These are phyloP conservation scores for Hebeloma cylindrosporum DNA, from an alignment of 768 basidiomycete genomes.

Conservation along the genomic window DNA sequence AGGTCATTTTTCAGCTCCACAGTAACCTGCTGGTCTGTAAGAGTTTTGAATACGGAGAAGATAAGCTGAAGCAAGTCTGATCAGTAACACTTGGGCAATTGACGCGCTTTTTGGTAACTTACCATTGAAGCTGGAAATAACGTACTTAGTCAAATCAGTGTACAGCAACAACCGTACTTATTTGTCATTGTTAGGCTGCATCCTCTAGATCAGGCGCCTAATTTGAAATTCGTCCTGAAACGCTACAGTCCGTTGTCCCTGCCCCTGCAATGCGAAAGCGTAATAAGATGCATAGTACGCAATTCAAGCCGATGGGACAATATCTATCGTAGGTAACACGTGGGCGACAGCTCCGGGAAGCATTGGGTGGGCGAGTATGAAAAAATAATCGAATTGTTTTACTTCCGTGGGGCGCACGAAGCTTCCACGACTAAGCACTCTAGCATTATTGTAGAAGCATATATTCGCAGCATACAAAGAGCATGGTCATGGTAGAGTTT, in stretches of 20 bases:
- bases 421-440: background rate
- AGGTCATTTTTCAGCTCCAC: constrained; percentile 99
- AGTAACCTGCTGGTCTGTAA: constrained; percentile 95
- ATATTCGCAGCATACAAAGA: constrained; percentile 22
- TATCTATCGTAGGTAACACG: too few relatives aligned
- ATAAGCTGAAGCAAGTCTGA: constrained; percentile 59
- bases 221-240: too few relatives aligned
- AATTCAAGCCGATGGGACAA: too few relatives aligned
- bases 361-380: too few relatives aligned
- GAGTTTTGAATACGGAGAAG: constrained; percentile 98
- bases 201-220: background rate
- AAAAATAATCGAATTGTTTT: too few relatives aligned
- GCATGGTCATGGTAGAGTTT: constrained; percentile 21
- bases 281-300: too few relatives aligned
- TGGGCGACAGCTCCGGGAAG: too few relatives aligned
- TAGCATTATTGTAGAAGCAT: constrained; percentile 14
- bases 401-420: too few relatives aligned
- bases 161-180: too few relatives aligned
- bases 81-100: constrained; percentile 2
- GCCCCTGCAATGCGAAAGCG: too few relatives aligned
- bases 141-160: too few relatives aligned
- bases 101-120: constrained; percentile 4
- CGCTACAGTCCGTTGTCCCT: too few relatives aligned
- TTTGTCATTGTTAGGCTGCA: constrained; percentile 4
- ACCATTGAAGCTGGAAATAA: constrained; percentile 17